Evolutionary conservation across 2,329 filamentous ascomycete species (phyloP).

Genomic region (Elsinoe arachidis): DNA sequence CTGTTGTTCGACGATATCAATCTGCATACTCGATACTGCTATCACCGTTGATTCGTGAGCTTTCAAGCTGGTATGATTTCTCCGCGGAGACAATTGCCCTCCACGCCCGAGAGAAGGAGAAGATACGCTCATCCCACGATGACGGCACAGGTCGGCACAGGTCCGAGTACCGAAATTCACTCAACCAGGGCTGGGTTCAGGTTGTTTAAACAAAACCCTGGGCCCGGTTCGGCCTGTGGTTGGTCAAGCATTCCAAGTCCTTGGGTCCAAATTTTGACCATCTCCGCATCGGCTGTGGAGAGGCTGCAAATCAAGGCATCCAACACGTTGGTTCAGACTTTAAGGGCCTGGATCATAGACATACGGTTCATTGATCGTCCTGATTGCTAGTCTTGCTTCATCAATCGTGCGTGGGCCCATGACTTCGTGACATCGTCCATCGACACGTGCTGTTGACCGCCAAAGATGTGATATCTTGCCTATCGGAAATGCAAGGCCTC

Average conservation of each 20-base stretch:
- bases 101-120: background rate
- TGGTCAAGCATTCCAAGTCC: conserved; percentile 4
- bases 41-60: too few relatives aligned
- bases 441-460: background rate
- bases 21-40: too few relatives aligned
- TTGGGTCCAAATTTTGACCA: background rate
- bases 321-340: background rate
- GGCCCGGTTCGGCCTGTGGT: background rate
- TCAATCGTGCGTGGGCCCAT: background rate
- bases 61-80: too few relatives aligned
- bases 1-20: background rate
- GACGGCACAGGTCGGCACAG: conserved; percentile 2
- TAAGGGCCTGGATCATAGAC: background rate
- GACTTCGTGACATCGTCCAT: background rate
- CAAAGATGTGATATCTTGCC: background rate
- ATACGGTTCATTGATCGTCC: background rate
- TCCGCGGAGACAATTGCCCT: background rate
- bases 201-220: background rate
- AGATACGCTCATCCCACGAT: background rate
- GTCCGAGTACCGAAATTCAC: background rate
- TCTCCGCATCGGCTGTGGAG: background rate
- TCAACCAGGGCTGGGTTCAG: background rate
- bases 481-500: background rate
- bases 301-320: background rate
- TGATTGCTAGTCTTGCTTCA: background rate